These are phyloP conservation scores for Exsudoporus frostii DNA, from an alignment of 768 basidiomycete species.

Conservation along the genomic window DNA sequence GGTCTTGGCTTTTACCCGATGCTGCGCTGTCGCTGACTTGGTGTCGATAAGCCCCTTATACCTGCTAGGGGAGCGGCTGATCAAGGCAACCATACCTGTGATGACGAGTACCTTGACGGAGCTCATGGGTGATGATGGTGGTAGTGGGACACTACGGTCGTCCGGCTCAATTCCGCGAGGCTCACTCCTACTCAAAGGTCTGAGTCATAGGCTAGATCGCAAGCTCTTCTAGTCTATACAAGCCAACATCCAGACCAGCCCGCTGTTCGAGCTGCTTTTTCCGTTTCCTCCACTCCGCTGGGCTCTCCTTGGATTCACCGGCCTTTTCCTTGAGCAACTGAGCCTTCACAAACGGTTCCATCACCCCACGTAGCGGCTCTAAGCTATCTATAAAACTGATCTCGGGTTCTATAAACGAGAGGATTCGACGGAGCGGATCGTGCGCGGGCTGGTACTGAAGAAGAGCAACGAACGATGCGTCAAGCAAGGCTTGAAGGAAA, in stretches of 20 bases:
- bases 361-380: conserved; percentile 54
- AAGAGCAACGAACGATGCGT: conserved; percentile 67
- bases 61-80: neutral
- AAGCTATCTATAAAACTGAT: conserved; percentile 46
- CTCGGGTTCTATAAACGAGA: conserved; percentile 54
- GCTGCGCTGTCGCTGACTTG: conserved; percentile 71
- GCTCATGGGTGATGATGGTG: conserved; percentile 13
- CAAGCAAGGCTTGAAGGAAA: conserved; percentile 66
- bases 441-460: conserved; percentile 64
- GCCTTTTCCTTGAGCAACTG: conserved; percentile 49
- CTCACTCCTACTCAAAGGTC: too few species aligned
- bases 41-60: conserved; percentile 1
- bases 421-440: conserved; percentile 45
- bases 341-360: conserved; percentile 60
- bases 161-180: too few species aligned
- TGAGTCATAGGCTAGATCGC: conserved; percentile 37
- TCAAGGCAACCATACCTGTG: conserved; percentile 24
- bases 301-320: conserved; percentile 31
- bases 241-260: conserved; percentile 51
- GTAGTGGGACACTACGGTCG: too few species aligned
- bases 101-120: conserved; percentile 24
- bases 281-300: conserved; percentile 50
- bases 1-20: conserved; percentile 46
- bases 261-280: conserved; percentile 53
- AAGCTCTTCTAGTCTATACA: conserved; percentile 74